phyloP scores from a whole-genome alignment of 2,329 filamentous ascomycete genomes.

The Westerdykella ornata region DNA sequence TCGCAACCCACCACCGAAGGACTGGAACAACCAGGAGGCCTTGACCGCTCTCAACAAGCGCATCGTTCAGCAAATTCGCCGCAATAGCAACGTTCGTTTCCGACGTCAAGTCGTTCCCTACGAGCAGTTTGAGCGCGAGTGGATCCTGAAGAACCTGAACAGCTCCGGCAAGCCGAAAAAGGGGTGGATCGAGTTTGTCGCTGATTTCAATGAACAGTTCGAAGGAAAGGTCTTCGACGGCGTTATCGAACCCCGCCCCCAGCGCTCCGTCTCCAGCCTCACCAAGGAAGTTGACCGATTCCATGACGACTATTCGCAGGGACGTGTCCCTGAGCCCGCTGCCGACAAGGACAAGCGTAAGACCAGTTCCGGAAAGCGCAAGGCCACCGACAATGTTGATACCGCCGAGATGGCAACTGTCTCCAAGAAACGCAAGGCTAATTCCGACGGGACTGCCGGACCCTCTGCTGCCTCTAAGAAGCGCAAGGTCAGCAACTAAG shows the following conservation, averaged over 20 bases:
- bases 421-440: no score
- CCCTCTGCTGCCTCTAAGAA: no score
- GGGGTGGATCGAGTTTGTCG: slow-evolving; percentile 22
- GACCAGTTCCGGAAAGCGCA: background rate
- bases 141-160: slow-evolving; percentile 16
- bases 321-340: slow-evolving; percentile 14
- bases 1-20: slow-evolving; percentile 21
- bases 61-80: slow-evolving; percentile 27
- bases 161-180: slow-evolving; percentile 17
- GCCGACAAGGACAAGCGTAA: background rate
- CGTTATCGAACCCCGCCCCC: slow-evolving; percentile 6
- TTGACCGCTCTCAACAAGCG: slow-evolving; percentile 27
- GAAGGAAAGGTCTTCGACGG: slow-evolving; percentile 11
- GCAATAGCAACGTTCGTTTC: slow-evolving; percentile 22
- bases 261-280: slow-evolving; percentile 16
- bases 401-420: no score
- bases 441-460: no score
- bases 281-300: slow-evolving; percentile 29
- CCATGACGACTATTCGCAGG: slow-evolving; percentile 16
- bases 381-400: background rate
- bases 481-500: no score
- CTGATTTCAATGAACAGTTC: slow-evolving; percentile 20
- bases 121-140: slow-evolving; percentile 16
- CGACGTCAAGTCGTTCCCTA: slow-evolving; percentile 19
- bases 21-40: slow-evolving; percentile 23